Conservation (phyloP, 495 filamentous ascomycete genomes). For the Hyaloscypha finlandica region DNA sequence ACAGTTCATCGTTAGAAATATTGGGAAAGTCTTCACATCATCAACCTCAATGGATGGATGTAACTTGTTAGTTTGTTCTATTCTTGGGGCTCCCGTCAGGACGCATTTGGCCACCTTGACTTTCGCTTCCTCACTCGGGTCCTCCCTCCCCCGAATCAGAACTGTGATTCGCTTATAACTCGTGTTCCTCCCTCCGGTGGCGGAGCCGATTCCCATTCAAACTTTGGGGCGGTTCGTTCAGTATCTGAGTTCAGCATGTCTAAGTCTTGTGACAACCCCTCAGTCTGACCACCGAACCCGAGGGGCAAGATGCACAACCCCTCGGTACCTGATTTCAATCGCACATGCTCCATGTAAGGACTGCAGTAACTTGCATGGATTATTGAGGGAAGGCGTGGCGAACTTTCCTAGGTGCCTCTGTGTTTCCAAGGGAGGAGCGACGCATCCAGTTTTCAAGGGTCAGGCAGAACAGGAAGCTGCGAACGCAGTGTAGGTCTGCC, state of each 20-base stretch:
- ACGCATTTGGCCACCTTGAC: neutral
- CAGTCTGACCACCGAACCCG: too few species aligned
- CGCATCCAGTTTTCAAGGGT: neutral
- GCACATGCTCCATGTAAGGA: too few species aligned
- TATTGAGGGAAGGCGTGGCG: neutral
- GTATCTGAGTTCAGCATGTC: too few species aligned
- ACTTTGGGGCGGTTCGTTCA: too few species aligned
- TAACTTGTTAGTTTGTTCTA: neutral
- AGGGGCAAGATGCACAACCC: too few species aligned
- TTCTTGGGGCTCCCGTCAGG: neutral
- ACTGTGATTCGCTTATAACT: neutral
- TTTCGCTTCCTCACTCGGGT: neutral
- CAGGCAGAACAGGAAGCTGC: neutral
- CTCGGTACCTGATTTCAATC: too few species aligned
- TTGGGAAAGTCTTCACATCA: neutral
- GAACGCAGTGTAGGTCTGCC: neutral
- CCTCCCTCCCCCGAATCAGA: neutral
- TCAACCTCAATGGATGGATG: neutral
- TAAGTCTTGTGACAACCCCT: too few species aligned
- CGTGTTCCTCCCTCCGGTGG: neutral
- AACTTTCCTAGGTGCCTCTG: neutral
- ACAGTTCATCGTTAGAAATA: neutral
- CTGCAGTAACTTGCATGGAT: neutral
- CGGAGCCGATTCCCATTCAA: too few species aligned
- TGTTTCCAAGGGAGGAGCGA: neutral